Evolutionary conservation across 176 grass and related monocot genomes (phyloP), one percentile per base, ranked within the genome.

Genomic region (Poa annua): DNA sequence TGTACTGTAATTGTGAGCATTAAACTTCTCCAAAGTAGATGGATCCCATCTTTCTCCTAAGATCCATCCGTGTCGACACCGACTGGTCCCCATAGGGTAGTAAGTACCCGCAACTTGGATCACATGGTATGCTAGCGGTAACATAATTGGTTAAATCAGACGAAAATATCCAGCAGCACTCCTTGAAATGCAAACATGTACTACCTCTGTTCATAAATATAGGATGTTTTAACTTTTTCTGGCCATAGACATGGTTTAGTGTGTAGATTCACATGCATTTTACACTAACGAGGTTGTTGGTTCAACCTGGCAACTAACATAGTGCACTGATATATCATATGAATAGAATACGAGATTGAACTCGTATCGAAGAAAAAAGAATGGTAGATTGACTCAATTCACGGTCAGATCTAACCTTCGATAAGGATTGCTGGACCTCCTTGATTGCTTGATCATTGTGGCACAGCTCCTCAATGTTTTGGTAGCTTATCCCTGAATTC

Each of bases 341-440:
- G 9, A 15, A 75, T 35, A 66, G 64, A 80, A 36, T 80, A 17
- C 4, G 36, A 36, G 16, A 16, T 6, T 32, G 39, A 83, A 32
- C 5, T 36, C 35, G 5, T 36, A 36, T 36, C 35, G 4, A 36
- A 36, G 35, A 36, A 36, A 4, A 36, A 8, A 36, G 8, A 80
- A 36, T 80, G 26, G 8, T 52, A 36, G 10, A 16, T 6, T 32
- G 29, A 11, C 1, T 67, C 25, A 85, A 26, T 61, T 42, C 55
- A n/a, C 2, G 36, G 25, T 70, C 24, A 60, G 79, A 26, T 13
- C 81, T 83, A 74, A 97, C 94, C 91, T 93, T 86, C 15, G 70
- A 77, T 63, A 97, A 52, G 50, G 94, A 97, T 70, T 89, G 88
- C 56, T 93, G 91, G 34, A 93, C 94, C 90, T 93, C 89, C 63